These are phyloP conservation scores for Nectriaceae sp. DNA, from an alignment of 2,329 filamentous ascomycete genomes.

Conservation along the genomic window DNA sequence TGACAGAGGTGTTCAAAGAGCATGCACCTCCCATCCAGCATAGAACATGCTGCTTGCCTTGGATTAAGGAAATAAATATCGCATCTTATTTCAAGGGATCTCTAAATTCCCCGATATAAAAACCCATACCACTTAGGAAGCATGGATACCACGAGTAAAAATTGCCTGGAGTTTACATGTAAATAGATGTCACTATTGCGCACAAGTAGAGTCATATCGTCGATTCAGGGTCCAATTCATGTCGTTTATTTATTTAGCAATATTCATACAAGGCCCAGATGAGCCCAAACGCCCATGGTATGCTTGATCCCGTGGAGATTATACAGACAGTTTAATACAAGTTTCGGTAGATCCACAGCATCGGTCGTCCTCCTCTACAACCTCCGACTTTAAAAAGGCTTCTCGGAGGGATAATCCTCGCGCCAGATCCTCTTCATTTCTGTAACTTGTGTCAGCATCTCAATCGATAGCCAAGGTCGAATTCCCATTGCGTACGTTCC, in stretches of 20 bases:
- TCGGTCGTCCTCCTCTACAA: slow-evolving; percentile 10
- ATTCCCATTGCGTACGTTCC: slow-evolving; percentile 59
- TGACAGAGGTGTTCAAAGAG: too few species aligned
- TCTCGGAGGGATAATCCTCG: slow-evolving; percentile 39
- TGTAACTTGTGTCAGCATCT: slow-evolving; percentile 25
- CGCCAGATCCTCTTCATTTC: slow-evolving; percentile 50
- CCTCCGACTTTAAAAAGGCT: slow-evolving; percentile 29
- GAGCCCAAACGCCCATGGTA: slow-evolving; percentile 37
- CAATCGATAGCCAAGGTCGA: not conserved
- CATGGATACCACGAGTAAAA: too few species aligned
- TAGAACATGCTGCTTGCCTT: too few species aligned
- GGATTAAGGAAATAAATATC: too few species aligned
- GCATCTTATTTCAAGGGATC: too few species aligned
- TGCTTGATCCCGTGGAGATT: slow-evolving; percentile 33
- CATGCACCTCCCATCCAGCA: too few species aligned
- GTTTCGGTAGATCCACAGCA: slow-evolving; percentile 23
- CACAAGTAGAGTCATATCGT: too few species aligned
- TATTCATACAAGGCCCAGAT: slow-evolving; percentile 33
- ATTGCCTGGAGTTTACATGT: too few species aligned
- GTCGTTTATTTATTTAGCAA: slow-evolving; percentile 15
- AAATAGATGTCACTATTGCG: too few species aligned
- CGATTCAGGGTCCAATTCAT: too few species aligned
- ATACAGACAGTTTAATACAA: slow-evolving; percentile 34
- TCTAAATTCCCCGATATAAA: too few species aligned
- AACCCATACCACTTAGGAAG: too few species aligned